phyloP scores from a whole-genome alignment of 139 green algal species.

The Gonium pectorale region DNA sequence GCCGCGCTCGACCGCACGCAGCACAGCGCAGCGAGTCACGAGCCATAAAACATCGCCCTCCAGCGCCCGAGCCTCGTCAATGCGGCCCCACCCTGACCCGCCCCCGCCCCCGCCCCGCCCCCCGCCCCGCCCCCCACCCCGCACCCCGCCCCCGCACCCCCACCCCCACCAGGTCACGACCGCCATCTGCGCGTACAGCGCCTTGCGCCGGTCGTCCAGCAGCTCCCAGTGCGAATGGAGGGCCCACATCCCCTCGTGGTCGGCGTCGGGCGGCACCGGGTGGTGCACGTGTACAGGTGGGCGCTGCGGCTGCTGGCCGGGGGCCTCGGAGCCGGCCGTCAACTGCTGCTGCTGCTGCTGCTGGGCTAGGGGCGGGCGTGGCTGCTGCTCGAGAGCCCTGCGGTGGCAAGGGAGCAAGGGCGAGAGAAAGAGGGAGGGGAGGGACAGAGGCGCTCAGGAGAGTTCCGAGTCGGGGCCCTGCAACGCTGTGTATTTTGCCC shows the following conservation, averaged over 20 bases:
- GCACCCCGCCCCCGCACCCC: background rate
- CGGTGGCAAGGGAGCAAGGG: background rate
- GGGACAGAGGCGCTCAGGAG: background rate
- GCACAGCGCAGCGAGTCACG: too few relatives aligned
- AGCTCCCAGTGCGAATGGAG: conserved; percentile 73
- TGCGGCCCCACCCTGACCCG: too few relatives aligned
- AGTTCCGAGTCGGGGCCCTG: too few relatives aligned
- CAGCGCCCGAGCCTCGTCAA: too few relatives aligned
- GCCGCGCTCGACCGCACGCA: too few relatives aligned
- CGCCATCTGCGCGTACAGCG: conserved; percentile 79
- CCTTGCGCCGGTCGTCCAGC: conserved; percentile 60
- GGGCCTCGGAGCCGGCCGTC: background rate
- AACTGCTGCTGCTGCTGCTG: conserved; percentile 3
- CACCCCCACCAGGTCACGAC: conserved; percentile 63
- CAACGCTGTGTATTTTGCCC: too few relatives aligned
- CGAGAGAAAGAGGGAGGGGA: background rate
- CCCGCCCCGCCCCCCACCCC: background rate
- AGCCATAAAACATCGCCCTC: too few relatives aligned
- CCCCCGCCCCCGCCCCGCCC: too few relatives aligned
- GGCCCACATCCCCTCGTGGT: background rate
- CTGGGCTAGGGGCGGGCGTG: background rate
- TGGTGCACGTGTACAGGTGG: background rate
- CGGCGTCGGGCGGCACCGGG: background rate
- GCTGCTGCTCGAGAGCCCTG: background rate
- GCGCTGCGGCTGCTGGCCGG: background rate